Conservation (phyloP, 345 rosid genomes). For the Sonneratia caseolaris region DNA sequence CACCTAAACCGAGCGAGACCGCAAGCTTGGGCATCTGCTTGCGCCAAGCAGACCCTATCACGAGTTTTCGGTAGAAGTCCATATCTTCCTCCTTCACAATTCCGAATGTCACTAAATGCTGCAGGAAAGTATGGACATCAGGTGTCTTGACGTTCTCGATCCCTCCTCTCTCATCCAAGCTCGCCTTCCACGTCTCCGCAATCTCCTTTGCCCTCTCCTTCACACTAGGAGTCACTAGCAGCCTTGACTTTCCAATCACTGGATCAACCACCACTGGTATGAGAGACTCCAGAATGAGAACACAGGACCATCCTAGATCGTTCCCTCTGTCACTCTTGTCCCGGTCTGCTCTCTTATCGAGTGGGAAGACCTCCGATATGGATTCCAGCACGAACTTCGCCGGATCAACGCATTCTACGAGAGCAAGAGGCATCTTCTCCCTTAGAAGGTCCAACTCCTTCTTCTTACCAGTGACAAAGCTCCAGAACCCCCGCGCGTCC, state of each 20-base stretch:
- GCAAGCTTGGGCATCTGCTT: slow-evolving; percentile 99
- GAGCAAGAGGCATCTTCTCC: slow-evolving; percentile 52
- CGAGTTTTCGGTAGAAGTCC: slow-evolving; percentile 77
- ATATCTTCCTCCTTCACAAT: slow-evolving; percentile 75
- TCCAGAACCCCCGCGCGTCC: slow-evolving; percentile 77
- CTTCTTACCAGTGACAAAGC: slow-evolving; percentile 56
- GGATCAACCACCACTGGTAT: slow-evolving; percentile 87
- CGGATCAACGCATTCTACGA: slow-evolving; percentile 82
- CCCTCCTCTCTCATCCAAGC: slow-evolving; percentile 86
- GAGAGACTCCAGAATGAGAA: slow-evolving; percentile 72
- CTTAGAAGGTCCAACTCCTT: slow-evolving; percentile 67
- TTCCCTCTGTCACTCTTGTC: slow-evolving; percentile 32
- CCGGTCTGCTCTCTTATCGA: slow-evolving; percentile 58
- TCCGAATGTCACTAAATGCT: slow-evolving; percentile 90
- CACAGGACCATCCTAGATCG: slow-evolving; percentile 97
- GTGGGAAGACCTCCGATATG: slow-evolving; percentile 85
- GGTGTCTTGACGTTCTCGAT: slow-evolving; percentile 92
- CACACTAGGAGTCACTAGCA: slow-evolving; percentile 63
- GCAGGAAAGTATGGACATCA: slow-evolving; percentile 94
- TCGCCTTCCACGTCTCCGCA: slow-evolving; percentile 86
- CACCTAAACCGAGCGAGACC: slow-evolving; percentile 81
- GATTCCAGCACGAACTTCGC: slow-evolving; percentile 74
- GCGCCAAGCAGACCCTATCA: slow-evolving; percentile 91
- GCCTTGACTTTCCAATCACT: slow-evolving; percentile 67
- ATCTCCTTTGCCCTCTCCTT: slow-evolving; percentile 67